Conservation (phyloP, 2,329 filamentous ascomycete genomes). For the Sphaceloma murrayae region DNA sequence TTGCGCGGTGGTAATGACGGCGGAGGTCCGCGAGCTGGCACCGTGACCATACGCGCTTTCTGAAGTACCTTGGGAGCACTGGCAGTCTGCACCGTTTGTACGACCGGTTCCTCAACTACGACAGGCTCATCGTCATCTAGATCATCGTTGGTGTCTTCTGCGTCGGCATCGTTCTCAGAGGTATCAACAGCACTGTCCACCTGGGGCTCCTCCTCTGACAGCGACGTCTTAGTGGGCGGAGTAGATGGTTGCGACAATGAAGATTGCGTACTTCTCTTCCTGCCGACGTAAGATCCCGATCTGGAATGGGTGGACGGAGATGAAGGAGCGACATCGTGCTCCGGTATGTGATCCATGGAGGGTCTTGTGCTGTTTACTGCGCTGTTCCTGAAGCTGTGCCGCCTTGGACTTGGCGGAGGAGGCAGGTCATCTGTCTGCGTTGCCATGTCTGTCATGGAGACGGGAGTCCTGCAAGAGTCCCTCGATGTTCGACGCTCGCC, state of each 20-base stretch:
- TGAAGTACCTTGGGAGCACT: conserved; percentile 34
- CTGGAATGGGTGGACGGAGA: conserved; percentile 12
- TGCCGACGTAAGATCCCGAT: conserved; percentile 6
- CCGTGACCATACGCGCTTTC: conserved; percentile 72
- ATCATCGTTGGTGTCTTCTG: conserved; percentile 42
- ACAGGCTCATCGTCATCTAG: conserved; percentile 39
- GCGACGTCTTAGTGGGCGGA: conserved; percentile 16
- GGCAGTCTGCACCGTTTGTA: conserved; percentile 58
- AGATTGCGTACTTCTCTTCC: conserved; percentile 3
- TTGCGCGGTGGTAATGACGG: conserved; percentile 71
- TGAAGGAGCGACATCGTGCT: conserved; percentile 19
- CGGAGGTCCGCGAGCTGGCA: conserved; percentile 69
- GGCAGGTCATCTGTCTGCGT: conserved; percentile 46
- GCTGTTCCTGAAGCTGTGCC: conserved; percentile 18
- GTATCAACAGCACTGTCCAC: conserved; percentile 31
- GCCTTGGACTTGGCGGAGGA: conserved; percentile 17
- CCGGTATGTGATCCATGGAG: conserved; percentile 30
- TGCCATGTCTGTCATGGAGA: conserved; percentile 53
- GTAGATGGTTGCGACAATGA: conserved; percentile 11
- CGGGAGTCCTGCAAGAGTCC: conserved; percentile 6
- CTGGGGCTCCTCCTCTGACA: conserved; percentile 20
- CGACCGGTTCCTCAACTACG: conserved; percentile 52
- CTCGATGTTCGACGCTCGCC: conserved; percentile 3
- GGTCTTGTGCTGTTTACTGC: conserved; percentile 14
- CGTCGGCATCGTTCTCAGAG: conserved; percentile 35